These are phyloP conservation scores for Arthromyces matolae DNA, from an alignment of 768 basidiomycete genomes.

Conservation along the genomic window DNA sequence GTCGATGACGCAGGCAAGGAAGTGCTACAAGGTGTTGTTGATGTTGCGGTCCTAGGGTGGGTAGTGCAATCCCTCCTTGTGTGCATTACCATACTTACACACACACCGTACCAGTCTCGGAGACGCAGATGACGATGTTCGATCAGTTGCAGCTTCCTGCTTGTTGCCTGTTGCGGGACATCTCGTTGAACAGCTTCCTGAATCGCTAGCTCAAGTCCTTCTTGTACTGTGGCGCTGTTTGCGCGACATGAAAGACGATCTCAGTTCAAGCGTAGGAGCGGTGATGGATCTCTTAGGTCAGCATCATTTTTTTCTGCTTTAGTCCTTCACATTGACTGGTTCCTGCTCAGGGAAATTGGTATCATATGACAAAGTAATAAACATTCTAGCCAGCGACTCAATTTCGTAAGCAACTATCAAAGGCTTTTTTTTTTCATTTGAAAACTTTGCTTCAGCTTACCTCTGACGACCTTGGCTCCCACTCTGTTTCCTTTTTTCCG, in stretches of 20 bases:
- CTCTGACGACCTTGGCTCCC: constrained; percentile 78
- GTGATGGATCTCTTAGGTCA: constrained; percentile 97
- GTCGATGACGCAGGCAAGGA: constrained; percentile 42
- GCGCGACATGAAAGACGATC: constrained; percentile 90
- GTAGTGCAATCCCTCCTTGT: constrained; percentile 20
- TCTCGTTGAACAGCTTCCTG: constrained; percentile 72
- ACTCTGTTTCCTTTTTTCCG: constrained; percentile 95
- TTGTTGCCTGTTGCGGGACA: constrained; percentile 82
- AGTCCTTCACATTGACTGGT: neutral
- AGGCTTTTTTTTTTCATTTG: constrained; percentile 17
- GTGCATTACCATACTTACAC: neutral
- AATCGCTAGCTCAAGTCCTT: constrained; percentile 69
- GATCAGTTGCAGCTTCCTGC: constrained; percentile 91
- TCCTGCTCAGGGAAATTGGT: constrained; percentile 69
- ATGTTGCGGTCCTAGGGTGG: constrained; percentile 89
- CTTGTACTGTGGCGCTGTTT: constrained; percentile 89
- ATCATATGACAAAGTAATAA: constrained; percentile 71
- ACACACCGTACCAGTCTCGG: constrained; percentile 56
- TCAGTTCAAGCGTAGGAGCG: constrained; percentile 93
- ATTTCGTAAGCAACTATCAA: constrained; percentile 51
- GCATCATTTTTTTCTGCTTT: constrained; percentile 16
- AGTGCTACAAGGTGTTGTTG: constrained; percentile 78
- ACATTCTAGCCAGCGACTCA: constrained; percentile 63
- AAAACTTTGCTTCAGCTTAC: constrained; percentile 46
- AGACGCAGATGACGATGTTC: constrained; percentile 94